phyloP scores from a whole-genome alignment of 441 rosid species.

The Pelargonium australe region DNA sequence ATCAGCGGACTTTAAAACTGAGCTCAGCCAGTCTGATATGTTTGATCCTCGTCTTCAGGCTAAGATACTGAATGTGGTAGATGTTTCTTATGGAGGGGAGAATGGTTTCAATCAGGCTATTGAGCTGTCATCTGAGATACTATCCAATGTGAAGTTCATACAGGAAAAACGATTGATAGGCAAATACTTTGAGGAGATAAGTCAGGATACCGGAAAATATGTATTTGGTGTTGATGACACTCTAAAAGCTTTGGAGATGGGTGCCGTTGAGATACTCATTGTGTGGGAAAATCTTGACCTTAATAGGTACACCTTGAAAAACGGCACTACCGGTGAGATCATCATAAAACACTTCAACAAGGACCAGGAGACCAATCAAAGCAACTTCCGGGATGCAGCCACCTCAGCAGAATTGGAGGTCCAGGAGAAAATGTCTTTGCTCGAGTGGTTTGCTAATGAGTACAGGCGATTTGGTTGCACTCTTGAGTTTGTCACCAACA shows the following conservation, averaged over 20 bases:
- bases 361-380: background rate
- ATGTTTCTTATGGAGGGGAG: background rate
- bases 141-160: background rate
- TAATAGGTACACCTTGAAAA: background rate
- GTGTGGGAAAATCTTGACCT: background rate
- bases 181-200: background rate
- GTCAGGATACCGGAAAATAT: background rate
- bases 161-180: background rate
- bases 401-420: slow-evolving; percentile 1
- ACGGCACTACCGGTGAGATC: background rate
- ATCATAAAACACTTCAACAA: slow-evolving; percentile 1
- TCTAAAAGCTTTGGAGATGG: background rate
- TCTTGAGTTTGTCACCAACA: slow-evolving; percentile 4
- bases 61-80: slow-evolving; percentile 2
- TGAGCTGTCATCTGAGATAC: slow-evolving; percentile 1
- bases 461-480: background rate
- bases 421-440: background rate
- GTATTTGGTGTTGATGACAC: background rate
- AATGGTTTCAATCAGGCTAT: background rate
- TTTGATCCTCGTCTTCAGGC: slow-evolving; percentile 1
- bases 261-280: background rate
- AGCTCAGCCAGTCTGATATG: slow-evolving; percentile 1
- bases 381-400: background rate
- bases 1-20: background rate
- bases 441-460: background rate